phyloP scores from a whole-genome alignment of 306 rosid species.

The Ziziphus jujuba region DNA sequence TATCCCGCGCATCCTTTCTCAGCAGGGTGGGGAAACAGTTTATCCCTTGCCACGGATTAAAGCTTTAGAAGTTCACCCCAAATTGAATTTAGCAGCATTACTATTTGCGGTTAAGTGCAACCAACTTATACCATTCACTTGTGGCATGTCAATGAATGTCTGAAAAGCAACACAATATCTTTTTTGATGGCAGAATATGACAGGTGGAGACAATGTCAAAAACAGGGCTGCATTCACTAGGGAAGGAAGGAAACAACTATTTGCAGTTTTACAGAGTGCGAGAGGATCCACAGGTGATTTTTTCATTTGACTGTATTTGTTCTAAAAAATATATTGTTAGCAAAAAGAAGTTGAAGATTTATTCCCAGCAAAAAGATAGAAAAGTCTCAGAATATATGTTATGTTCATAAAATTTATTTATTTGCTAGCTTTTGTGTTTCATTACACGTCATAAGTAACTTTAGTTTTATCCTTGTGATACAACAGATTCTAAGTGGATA shows the following conservation, averaged over 20 bases:
- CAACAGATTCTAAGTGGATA: conserved; percentile 2
- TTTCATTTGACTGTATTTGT: conserved; percentile 7
- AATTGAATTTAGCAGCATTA: conserved; percentile 80
- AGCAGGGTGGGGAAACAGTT: conserved; percentile 97
- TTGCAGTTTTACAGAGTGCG: conserved; percentile 95
- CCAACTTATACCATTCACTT: conserved; percentile 18
- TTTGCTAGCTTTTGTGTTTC: neutral
- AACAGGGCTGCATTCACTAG: conserved; percentile 62
- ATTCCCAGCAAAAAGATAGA: too few relatives aligned
- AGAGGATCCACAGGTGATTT: conserved; percentile 93
- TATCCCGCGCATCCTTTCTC: conserved; percentile 95
- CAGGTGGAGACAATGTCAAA: conserved; percentile 71
- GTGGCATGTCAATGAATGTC: conserved; percentile 7
- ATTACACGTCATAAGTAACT: too few relatives aligned
- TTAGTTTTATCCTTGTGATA: too few relatives aligned
- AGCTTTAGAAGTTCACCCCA: conserved; percentile 86
- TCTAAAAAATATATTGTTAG: neutral
- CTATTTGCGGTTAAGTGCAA: conserved; percentile 78
- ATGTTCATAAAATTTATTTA: too few relatives aligned
- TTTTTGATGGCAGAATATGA: conserved; percentile 51
- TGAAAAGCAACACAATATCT: conserved; percentile 26
- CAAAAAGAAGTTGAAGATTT: too few relatives aligned
- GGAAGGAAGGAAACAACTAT: conserved; percentile 93
- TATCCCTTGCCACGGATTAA: conserved; percentile 87
- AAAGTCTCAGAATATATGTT: too few relatives aligned